Evolutionary conservation across 768 basidiomycete species (phyloP).

Genomic region (Boletus rufocinnamomeus): DNA sequence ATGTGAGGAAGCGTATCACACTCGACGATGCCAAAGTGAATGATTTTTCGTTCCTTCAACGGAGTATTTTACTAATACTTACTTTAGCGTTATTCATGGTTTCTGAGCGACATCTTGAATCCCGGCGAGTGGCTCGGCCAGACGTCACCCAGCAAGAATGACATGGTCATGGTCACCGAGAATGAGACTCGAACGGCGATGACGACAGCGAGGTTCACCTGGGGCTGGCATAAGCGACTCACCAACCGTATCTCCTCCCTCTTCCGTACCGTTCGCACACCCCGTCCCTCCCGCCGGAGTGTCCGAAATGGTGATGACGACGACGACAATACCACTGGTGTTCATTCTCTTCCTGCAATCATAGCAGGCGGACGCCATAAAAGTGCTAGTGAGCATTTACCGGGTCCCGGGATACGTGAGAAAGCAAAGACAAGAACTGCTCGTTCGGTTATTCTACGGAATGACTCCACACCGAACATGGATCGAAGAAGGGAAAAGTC

Average conservation of each 20-base stretch:
- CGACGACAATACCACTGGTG: slow-evolving; percentile 30
- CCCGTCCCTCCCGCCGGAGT: slow-evolving; percentile 19
- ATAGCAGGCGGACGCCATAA: slow-evolving; percentile 28
- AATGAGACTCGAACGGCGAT: slow-evolving; percentile 78
- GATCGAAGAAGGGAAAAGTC: slow-evolving; percentile 32
- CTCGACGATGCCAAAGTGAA: slow-evolving; percentile 82
- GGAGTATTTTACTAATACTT: slow-evolving; percentile 2
- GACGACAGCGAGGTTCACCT: slow-evolving; percentile 62
- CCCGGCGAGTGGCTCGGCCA: slow-evolving; percentile 70
- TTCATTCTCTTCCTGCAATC: slow-evolving; percentile 34
- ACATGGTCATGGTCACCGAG: slow-evolving; percentile 63
- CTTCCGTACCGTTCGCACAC: slow-evolving; percentile 44
- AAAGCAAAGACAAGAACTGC: slow-evolving; percentile 31
- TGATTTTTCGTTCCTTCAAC: neutral
- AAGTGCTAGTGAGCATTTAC: slow-evolving; percentile 19
- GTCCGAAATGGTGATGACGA: slow-evolving; percentile 19
- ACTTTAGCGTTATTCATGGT: slow-evolving; percentile 62
- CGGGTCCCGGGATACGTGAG: slow-evolving; percentile 20
- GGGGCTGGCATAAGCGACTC: slow-evolving; percentile 52
- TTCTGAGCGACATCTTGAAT: slow-evolving; percentile 65
- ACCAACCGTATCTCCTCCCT: slow-evolving; percentile 50
- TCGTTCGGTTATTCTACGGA: slow-evolving; percentile 22
- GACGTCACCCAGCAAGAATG: slow-evolving; percentile 52
- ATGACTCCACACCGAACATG: slow-evolving; percentile 26
- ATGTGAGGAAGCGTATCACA: slow-evolving; percentile 69